phyloP scores from a whole-genome alignment of 164 flowering plant species.

The Aristolochia contorta region DNA sequence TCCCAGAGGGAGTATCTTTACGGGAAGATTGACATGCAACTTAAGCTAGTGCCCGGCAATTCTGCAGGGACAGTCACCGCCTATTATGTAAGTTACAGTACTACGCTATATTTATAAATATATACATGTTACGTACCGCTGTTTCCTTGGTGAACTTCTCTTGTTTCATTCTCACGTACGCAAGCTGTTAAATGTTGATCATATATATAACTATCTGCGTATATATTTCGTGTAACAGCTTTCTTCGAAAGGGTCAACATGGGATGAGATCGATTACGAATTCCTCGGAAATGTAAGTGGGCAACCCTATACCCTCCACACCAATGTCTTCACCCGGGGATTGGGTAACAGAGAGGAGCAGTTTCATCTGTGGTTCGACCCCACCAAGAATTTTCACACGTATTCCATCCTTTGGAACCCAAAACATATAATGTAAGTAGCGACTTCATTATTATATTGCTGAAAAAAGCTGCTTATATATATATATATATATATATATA shows the following conservation, averaged over 20 bases:
- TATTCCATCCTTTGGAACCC: conserved; percentile 15
- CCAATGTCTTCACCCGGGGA: conserved; percentile 13
- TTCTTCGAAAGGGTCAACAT: conserved; percentile 5
- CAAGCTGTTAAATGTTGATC: too few relatives aligned
- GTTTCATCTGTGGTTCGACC: conserved; percentile 14
- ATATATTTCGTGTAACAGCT: not conserved
- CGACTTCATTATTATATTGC: too few relatives aligned
- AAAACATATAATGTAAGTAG: conserved; percentile 3
- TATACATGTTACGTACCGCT: too few relatives aligned
- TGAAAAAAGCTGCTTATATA: too few relatives aligned
- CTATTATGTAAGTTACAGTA: conserved; percentile 4
- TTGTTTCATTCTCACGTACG: too few relatives aligned
- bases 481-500: too few relatives aligned
- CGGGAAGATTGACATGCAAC: conserved; percentile 10
- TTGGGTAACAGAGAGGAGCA: conserved; percentile 13
- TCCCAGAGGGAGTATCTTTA: conserved; percentile 10
- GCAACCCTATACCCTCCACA: conserved; percentile 12
- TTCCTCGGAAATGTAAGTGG: conserved; percentile 12
- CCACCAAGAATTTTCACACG: conserved; percentile 8
- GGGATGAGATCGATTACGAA: conserved; percentile 13
- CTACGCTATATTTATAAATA: too few relatives aligned
- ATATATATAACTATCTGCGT: too few relatives aligned
- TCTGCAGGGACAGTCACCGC: conserved; percentile 15
- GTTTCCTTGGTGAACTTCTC: too few relatives aligned
- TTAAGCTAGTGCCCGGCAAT: conserved; percentile 10